Evolutionary conservation across 371 early-diverging fungal species (phyloP).

Genomic region (Paraphysoderma sedebokerense): DNA sequence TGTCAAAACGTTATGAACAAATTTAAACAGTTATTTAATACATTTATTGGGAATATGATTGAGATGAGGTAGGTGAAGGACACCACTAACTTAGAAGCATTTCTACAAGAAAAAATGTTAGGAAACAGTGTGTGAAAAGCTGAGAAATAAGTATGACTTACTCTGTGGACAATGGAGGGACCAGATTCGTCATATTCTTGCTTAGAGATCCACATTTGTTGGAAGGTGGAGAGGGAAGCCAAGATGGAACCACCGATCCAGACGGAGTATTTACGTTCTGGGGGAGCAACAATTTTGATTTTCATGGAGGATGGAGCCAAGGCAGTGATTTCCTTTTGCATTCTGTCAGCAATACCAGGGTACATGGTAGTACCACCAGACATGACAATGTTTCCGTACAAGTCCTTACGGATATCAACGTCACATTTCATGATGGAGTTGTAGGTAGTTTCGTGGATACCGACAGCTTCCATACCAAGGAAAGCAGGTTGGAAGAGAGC

Average conservation of each 20-base stretch:
- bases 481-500: slow-evolving; percentile 97
- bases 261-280: slow-evolving; percentile 99
- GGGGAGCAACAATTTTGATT: slow-evolving; percentile 99
- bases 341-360: slow-evolving; percentile 93
- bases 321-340: slow-evolving; percentile 96
- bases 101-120: too few species aligned
- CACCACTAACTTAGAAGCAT: too few species aligned
- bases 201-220: slow-evolving; percentile 94
- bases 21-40: too few species aligned
- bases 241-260: slow-evolving; percentile 99
- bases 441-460: slow-evolving; percentile 90
- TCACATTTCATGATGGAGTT: slow-evolving; percentile 97
- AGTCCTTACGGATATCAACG: slow-evolving; percentile 94
- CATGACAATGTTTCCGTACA: slow-evolving; percentile 91
- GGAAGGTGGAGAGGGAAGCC: slow-evolving; percentile 98
- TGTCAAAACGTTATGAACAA: too few species aligned
- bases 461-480: slow-evolving; percentile 76
- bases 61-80: too few species aligned
- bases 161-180: slow-evolving; percentile 95
- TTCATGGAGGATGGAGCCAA: slow-evolving; percentile 97
- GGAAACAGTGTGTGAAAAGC: too few species aligned
- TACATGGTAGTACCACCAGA: slow-evolving; percentile 88
- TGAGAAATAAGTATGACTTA: too few species aligned
- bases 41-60: too few species aligned
- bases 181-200: slow-evolving; percentile 83